phyloP scores from a whole-genome alignment of 2,329 filamentous ascomycete species.

The Mariannaea elegans region DNA sequence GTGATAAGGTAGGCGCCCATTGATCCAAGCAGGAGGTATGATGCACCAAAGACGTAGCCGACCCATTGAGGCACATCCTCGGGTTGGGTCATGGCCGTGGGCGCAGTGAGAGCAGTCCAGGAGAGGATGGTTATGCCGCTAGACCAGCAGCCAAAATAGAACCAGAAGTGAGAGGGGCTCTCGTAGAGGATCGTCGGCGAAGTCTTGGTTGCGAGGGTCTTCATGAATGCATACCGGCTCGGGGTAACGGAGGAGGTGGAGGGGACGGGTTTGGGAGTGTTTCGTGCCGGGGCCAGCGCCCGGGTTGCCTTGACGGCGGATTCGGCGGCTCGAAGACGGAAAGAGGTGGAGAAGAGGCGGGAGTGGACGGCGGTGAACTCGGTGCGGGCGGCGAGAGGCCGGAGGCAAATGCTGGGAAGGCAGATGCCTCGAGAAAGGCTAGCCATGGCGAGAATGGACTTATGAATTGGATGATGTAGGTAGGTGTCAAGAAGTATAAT shows the following conservation, averaged over 20 bases:
- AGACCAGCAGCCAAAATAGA: slow-evolving; percentile 67
- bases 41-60: slow-evolving; percentile 62
- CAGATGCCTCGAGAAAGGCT: slow-evolving; percentile 44
- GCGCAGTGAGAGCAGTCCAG: slow-evolving; percentile 49
- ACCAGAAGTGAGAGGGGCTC: slow-evolving; percentile 70
- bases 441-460: slow-evolving; percentile 39
- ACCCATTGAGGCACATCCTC: slow-evolving; percentile 65
- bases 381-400: slow-evolving; percentile 34
- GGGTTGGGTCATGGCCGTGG: slow-evolving; percentile 48
- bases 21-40: slow-evolving; percentile 67
- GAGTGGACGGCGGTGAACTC: slow-evolving; percentile 33
- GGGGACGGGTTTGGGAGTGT: slow-evolving; percentile 12
- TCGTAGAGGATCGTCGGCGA: slow-evolving; percentile 70
- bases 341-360: slow-evolving; percentile 44
- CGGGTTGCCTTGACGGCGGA: slow-evolving; percentile 25
- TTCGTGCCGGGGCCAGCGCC: slow-evolving; percentile 20
- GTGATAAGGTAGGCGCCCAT: slow-evolving; percentile 69
- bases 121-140: slow-evolving; percentile 55
- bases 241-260: slow-evolving; percentile 31
- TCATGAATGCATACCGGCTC: slow-evolving; percentile 57
- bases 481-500: background rate
- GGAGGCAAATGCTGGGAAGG: slow-evolving; percentile 39
- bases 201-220: slow-evolving; percentile 64
- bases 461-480: no score
- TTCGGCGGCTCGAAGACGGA: slow-evolving; percentile 32